phyloP scores from a whole-genome alignment of 2,329 filamentous ascomycete species.

The Aspergillus vadensis region DNA sequence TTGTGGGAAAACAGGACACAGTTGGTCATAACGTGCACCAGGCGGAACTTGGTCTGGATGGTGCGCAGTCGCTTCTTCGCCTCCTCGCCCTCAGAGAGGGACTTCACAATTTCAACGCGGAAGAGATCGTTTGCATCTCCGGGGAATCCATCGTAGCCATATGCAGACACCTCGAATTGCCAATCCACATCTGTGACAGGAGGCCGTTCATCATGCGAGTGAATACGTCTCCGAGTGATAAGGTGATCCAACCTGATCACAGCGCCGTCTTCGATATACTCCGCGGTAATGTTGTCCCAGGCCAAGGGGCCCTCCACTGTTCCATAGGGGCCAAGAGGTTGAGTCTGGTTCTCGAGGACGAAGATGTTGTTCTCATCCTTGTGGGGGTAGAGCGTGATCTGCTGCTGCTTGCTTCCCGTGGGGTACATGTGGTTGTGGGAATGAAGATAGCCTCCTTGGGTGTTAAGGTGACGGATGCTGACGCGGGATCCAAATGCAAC shows the following conservation, averaged over 20 bases:
- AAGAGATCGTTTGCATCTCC: conserved; percentile 97
- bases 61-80: conserved; percentile 87
- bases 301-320: conserved; percentile 78
- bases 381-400: conserved; percentile 96
- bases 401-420: conserved; percentile 95
- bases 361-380: conserved; percentile 99
- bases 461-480: conserved; percentile 89
- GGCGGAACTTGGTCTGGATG: conserved; percentile 94
- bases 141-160: conserved; percentile 94
- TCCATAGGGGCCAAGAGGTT: conserved; percentile 76
- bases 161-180: conserved; percentile 96
- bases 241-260: conserved; percentile 81
- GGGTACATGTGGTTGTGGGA: conserved; percentile 98
- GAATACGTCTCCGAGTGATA: conserved; percentile 81
- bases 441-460: conserved; percentile 95
- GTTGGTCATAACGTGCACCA: conserved; percentile 95
- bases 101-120: conserved; percentile 91
- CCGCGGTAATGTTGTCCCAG: conserved; percentile 74
- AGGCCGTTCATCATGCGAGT: conserved; percentile 88
- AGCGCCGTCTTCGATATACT: conserved; percentile 75
- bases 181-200: conserved; percentile 85
- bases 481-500: conserved; percentile 86
- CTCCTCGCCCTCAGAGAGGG: conserved; percentile 73
- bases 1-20: conserved; percentile 98
- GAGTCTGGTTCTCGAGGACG: conserved; percentile 93